Evolutionary conservation across 306 rosid species (phyloP).

Genomic region (Glycine latifolia): DNA sequence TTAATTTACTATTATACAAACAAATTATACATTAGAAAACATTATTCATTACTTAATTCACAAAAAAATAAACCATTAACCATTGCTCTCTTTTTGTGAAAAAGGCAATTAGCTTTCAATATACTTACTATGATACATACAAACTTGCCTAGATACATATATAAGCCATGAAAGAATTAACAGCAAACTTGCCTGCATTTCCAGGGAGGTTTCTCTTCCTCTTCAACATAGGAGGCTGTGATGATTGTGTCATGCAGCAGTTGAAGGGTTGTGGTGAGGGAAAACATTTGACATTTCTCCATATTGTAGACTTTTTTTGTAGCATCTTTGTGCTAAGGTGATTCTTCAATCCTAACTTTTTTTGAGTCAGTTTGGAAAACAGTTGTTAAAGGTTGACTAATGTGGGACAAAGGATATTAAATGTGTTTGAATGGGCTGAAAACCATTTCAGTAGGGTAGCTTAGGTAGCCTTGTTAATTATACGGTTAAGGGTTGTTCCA

Average conservation of each 20-base stretch:
- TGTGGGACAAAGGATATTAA: slow-evolving; percentile 10
- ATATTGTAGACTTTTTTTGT: slow-evolving; percentile 60
- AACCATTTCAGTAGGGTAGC: slow-evolving; percentile 43
- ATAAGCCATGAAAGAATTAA: no score
- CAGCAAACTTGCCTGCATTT: no score
- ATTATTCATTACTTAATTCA: no score
- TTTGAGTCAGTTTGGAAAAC: slow-evolving; percentile 43
- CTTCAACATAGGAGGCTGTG: slow-evolving; percentile 56
- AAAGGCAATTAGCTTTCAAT: no score
- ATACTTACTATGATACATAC: no score
- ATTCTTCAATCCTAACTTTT: slow-evolving; percentile 41
- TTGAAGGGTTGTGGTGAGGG: slow-evolving; percentile 36
- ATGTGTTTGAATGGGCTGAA: slow-evolving; percentile 48
- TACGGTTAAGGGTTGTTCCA: no score
- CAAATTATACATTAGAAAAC: no score
- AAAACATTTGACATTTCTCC: slow-evolving; percentile 56
- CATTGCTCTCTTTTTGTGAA: no score
- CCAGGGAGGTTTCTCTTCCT: slow-evolving; percentile 94
- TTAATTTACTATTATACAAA: no score
- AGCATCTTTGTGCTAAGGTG: slow-evolving; percentile 5
- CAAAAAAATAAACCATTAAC: no score
- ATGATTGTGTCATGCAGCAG: slow-evolving; percentile 44
- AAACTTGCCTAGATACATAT: no score
- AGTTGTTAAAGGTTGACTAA: slow-evolving; percentile 38
- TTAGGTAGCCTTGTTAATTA: slow-evolving; percentile 47